Percentiles rank a stretch among this genome's conserved stretches.
phyloP scores from a whole-genome alignment of 768 basidiomycete species.

The Crepidotus variabilis region DNA sequence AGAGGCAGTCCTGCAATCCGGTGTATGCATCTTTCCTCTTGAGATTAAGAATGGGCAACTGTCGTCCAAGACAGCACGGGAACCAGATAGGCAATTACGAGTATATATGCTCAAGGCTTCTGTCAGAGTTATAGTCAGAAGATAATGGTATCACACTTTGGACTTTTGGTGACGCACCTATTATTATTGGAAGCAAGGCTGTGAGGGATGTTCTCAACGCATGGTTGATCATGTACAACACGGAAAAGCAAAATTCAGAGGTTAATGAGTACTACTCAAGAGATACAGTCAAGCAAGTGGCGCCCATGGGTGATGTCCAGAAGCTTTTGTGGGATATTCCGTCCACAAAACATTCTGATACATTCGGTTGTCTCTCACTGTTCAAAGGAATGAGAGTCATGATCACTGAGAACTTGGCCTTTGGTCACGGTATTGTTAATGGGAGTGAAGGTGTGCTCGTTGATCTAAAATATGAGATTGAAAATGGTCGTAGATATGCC shows the following conservation, averaged over 20 bases:
- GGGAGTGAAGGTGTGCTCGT: constrained; percentile 12
- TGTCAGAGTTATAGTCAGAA: too few relatives aligned
- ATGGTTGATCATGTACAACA: not conserved
- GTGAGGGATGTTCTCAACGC: not conserved
- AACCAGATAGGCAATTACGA: too few relatives aligned
- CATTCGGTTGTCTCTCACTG: constrained; percentile 11
- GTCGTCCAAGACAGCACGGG: not conserved
- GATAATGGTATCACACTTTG: too few relatives aligned
- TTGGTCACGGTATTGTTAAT: constrained; percentile 11
- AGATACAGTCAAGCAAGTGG: not conserved
- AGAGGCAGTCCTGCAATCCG: constrained; percentile 5
- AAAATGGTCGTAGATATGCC: not conserved
- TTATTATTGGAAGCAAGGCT: not conserved
- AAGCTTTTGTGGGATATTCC: constrained; percentile 6
- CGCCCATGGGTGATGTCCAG: not conserved
- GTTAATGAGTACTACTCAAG: constrained; percentile 3
- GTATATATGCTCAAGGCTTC: too few relatives aligned
- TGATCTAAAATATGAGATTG: constrained; percentile 7
- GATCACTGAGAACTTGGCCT: constrained; percentile 16
- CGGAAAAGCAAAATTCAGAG: not conserved
- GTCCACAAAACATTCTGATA: not conserved
- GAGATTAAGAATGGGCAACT: constrained; percentile 2
- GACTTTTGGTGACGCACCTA: not conserved
- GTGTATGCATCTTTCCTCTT: constrained; percentile 2
- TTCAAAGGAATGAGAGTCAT: constrained; percentile 17